Evolutionary conservation across 805 yeast genomes (phyloP), one percentile per base, ranked within the genome.

Genomic region (Saccharomycopsis sp.): DNA sequence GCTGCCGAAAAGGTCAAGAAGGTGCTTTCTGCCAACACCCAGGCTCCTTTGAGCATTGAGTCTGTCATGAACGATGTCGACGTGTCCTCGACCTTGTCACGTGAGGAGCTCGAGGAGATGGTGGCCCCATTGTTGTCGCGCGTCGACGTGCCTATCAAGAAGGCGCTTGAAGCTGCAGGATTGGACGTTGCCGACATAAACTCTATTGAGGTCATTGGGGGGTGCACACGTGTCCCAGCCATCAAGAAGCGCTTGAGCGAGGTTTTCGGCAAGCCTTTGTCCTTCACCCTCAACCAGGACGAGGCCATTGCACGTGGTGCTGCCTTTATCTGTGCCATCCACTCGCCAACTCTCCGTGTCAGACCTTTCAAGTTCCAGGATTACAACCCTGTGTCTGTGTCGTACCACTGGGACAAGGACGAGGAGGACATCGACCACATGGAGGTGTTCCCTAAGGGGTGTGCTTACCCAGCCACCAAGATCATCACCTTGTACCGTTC

Each of bases 231-330:
- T 82, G 96, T 94, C 65, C 99, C 99, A 72, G 77, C 88, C 57
- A 79, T 94, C 72, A 94, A 94, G 82, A 81, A 85, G 66, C 86
- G 82, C 70, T 80, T 94, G 66, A 66, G 87, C 66, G 88, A 85
- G 70, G 79, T 88, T 64, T 90, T 94, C 72, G 89, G 89, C 73
- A 88, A 88, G 78, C 85, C 78, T 67, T 79, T 94, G 71, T 89
- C 97, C 47, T 87, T 88, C 79, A 95, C 98, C 66, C 83, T 95
- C 76, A 94, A 94, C 82, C 97, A 91, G 79, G 99, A 94, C 72
- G 99, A 94, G 81, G 97, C 99, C 63, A 87, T 92, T 72, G 98
- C 99, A 58, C 89, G 92, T 75, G 99, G 99, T 79, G 96, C 97
- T 68, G 97, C 99, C 53, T 94, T 94, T 76, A 88, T 94, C 70